Percentiles rank a stretch among this genome's conserved stretches.
These are phyloP conservation scores for Sapria himalayana DNA, from an alignment of 345 rosid species.

Conservation along the genomic window DNA sequence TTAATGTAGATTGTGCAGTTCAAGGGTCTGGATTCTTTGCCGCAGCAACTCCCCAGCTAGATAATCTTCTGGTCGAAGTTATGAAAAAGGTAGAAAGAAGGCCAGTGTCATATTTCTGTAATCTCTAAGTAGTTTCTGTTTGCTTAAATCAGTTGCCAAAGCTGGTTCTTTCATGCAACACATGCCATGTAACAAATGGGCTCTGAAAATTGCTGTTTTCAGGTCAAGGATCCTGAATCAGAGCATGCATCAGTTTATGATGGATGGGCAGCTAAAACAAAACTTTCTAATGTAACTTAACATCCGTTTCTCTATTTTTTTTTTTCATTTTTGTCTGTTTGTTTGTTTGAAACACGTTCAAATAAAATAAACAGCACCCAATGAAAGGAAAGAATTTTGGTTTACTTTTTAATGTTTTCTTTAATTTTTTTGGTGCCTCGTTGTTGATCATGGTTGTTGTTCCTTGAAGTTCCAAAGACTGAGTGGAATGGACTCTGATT, in stretches of 20 bases:
- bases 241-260: constrained; percentile 37
- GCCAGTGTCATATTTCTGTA: too few species aligned
- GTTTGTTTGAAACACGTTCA: not conserved
- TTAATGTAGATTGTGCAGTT: constrained; percentile 96
- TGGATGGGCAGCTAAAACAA: constrained; percentile 30
- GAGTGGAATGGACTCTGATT: constrained; percentile 73
- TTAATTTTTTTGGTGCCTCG: constrained; percentile 3
- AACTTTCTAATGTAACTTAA: constrained; percentile 24
- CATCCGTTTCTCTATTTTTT: too few species aligned
- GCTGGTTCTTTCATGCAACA: too few species aligned
- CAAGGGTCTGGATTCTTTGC: constrained; percentile 88
- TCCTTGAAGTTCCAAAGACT: constrained; percentile 62
- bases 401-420: constrained; percentile 1
- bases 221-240: constrained; percentile 70
- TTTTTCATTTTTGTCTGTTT: not conserved
- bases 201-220: too few species aligned
- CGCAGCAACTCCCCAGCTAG: constrained; percentile 76
- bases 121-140: not conserved
- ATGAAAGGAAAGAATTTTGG: too few species aligned
- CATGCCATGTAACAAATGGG: too few species aligned
- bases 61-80: constrained; percentile 46
- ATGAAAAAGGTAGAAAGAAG: constrained; percentile 36
- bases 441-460: constrained; percentile 2
- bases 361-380: too few species aligned
- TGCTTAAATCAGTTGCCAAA: not conserved